phyloP scores from a whole-genome alignment of 1,284 basidiomycete genomes.

The Ustilago curta region DNA sequence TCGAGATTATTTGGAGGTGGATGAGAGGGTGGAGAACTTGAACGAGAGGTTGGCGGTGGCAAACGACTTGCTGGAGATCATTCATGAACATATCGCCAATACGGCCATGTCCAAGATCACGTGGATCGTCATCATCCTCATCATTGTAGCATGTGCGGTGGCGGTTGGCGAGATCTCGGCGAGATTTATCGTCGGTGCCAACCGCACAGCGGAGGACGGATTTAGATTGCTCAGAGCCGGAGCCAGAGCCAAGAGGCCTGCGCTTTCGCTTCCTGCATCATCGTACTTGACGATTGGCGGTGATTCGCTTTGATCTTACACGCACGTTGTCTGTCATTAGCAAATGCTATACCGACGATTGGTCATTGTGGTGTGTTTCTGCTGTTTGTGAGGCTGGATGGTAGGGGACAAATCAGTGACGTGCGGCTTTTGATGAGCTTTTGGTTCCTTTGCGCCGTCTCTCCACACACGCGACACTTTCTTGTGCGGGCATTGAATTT shows the following conservation, averaged over 20 bases:
- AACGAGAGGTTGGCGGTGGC: constrained; percentile 90
- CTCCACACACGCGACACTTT: constrained; percentile 2
- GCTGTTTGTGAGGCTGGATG: not conserved
- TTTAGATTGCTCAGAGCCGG: constrained; percentile 10
- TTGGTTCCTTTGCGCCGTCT: not conserved
- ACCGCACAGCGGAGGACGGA: constrained; percentile 30
- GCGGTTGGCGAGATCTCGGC: constrained; percentile 87
- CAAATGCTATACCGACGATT: not conserved
- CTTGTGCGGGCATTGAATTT: constrained; percentile 3
- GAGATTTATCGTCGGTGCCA: constrained; percentile 75
- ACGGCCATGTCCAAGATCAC: constrained; percentile 80
- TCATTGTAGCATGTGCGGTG: constrained; percentile 86
- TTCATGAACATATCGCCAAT: constrained; percentile 92
- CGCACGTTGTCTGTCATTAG: not conserved
- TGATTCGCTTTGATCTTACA: constrained; percentile 14
- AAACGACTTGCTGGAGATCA: constrained; percentile 77
- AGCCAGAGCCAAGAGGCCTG: not conserved
- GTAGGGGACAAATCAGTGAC: no score
- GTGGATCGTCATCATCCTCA: constrained; percentile 95
- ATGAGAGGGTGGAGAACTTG: constrained; percentile 82
- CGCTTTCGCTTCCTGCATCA: not conserved
- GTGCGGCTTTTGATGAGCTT: not conserved
- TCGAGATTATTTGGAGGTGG: constrained; percentile 93
- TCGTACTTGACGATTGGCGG: constrained; percentile 14
- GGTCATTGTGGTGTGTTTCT: not conserved